Percentiles rank a stretch among this genome's conserved stretches.
These are phyloP conservation scores for Tylopilus intermedius DNA, from an alignment of 768 basidiomycete genomes.

Conservation along the genomic window DNA sequence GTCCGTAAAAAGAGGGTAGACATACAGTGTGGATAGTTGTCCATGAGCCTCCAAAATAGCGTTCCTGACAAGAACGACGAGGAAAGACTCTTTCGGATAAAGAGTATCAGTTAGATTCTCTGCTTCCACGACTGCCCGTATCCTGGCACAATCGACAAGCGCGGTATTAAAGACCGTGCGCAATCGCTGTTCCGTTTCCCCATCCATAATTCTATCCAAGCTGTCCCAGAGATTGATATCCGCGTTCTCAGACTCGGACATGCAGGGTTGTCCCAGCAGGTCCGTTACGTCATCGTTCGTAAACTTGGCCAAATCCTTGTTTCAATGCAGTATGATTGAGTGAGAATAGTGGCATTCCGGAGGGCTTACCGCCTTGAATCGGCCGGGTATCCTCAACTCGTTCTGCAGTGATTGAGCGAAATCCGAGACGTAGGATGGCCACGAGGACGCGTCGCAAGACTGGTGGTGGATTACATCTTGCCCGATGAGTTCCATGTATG, in stretches of 20 bases:
- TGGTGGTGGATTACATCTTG: background rate
- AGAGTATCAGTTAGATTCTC: background rate
- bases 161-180: background rate
- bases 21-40: background rate
- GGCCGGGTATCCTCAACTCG: conserved; percentile 1
- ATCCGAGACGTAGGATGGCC: background rate
- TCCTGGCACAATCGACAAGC: conserved; percentile 1
- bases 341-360: too few relatives aligned
- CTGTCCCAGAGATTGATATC: background rate
- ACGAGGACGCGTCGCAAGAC: background rate
- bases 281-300: background rate
- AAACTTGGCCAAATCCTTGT: background rate
- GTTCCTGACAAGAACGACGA: background rate
- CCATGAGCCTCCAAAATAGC: background rate
- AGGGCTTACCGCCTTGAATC: background rate
- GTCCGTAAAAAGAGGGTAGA: background rate
- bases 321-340: background rate
- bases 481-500: background rate
- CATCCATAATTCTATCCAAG: background rate
- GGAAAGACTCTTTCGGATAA: conserved; percentile 3
- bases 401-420: background rate
- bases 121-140: conserved; percentile 1
- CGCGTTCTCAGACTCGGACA: background rate
- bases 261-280: background rate
- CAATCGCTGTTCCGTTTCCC: background rate